These are phyloP conservation scores for Clavaria fumosa DNA, from an alignment of 768 basidiomycete genomes.

Conservation along the genomic window DNA sequence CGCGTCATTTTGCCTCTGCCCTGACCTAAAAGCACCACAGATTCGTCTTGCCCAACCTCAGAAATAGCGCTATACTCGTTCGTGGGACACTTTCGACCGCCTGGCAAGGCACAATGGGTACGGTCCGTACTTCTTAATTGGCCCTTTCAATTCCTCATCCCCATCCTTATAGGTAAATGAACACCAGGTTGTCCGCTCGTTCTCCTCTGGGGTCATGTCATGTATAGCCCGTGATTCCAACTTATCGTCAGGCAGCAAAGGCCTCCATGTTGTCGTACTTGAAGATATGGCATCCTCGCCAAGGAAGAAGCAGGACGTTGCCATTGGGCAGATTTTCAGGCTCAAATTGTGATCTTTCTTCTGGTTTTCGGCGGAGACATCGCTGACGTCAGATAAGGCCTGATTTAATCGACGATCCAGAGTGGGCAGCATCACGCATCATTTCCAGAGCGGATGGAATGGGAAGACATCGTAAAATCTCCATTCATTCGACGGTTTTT, in stretches of 20 bases:
- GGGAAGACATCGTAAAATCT: constrained; percentile 36
- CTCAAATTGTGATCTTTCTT: constrained; percentile 35
- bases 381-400: constrained; percentile 23
- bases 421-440: constrained; percentile 35
- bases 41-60: constrained; percentile 27
- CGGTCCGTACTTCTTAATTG: constrained; percentile 6
- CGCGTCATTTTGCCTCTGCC: constrained; percentile 10
- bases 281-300: constrained; percentile 27
- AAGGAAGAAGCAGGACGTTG: constrained; percentile 22
- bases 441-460: constrained; percentile 25
- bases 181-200: constrained; percentile 23
- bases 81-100: constrained; percentile 10
- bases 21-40: constrained; percentile 18
- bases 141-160: constrained; percentile 1
- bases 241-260: constrained; percentile 17
- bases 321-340: constrained; percentile 33
- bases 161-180: constrained; percentile 18
- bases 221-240: constrained; percentile 26
- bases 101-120: constrained; percentile 27
- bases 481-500: not conserved
- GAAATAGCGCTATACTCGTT: constrained; percentile 23
- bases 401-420: constrained; percentile 32
- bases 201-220: constrained; percentile 29
- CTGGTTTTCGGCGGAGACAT: not conserved
- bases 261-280: constrained; percentile 31